phyloP scores from a whole-genome alignment of 345 rosid species.

The Populus davidiana region DNA sequence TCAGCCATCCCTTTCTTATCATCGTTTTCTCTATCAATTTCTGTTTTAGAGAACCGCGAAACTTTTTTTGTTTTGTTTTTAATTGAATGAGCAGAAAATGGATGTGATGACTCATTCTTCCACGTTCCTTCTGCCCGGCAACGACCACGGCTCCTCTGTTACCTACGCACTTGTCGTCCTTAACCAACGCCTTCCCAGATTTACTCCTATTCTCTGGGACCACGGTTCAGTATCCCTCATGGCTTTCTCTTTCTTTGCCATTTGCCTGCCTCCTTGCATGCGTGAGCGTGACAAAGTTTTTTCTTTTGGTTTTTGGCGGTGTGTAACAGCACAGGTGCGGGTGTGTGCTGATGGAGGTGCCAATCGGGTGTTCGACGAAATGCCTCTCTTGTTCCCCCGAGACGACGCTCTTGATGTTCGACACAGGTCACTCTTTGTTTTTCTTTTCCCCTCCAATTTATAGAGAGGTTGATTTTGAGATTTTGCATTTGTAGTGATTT shows the following conservation, averaged over 20 bases:
- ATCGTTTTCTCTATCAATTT: no score
- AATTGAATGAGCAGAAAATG: conserved; percentile 28
- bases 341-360: conserved; percentile 99
- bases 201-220: conserved; percentile 81
- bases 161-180: conserved; percentile 67
- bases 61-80: neutral
- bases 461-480: neutral
- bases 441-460: neutral
- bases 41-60: no score
- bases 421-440: conserved; percentile 40
- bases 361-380: conserved; percentile 83
- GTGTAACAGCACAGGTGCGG: conserved; percentile 65
- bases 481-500: neutral
- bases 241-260: neutral
- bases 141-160: conserved; percentile 16
- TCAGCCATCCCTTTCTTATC: no score
- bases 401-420: conserved; percentile 58
- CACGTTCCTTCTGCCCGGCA: conserved; percentile 60
- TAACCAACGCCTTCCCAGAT: conserved; percentile 68
- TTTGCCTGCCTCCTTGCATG: neutral
- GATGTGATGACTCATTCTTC: conserved; percentile 72
- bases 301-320: neutral
- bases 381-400: conserved; percentile 62
- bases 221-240: conserved; percentile 45
- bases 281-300: neutral